phyloP scores from a whole-genome alignment of 2,329 filamentous ascomycete species.

The Hymenoscyphus linearis region DNA sequence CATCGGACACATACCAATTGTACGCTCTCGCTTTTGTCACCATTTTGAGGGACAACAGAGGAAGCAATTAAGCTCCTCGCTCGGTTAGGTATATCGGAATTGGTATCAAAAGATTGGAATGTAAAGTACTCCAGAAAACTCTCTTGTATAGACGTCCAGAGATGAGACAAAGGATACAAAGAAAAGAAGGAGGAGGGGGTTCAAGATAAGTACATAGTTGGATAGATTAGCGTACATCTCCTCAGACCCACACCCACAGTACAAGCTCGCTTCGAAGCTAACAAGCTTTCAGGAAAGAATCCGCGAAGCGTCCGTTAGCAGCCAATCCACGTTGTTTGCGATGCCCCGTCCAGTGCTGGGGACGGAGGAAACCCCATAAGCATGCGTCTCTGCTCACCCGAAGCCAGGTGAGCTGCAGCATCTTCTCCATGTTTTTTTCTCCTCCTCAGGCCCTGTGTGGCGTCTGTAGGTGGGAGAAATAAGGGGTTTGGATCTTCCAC shows the following conservation, averaged over 20 bases:
- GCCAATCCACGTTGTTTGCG: background rate
- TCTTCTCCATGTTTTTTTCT: background rate
- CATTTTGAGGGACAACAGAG: slow-evolving; percentile 6
- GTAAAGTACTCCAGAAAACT: background rate
- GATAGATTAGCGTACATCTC: background rate
- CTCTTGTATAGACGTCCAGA: background rate
- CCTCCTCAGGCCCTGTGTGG: background rate
- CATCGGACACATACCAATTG: slow-evolving; percentile 8
- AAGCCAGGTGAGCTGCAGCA: background rate
- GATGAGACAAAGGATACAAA: background rate
- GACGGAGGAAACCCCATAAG: background rate
- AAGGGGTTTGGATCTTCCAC: background rate
- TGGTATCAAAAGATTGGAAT: background rate
- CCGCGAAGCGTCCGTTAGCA: background rate
- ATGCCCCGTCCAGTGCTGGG: background rate
- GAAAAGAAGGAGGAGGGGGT: background rate
- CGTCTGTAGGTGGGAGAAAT: slow-evolving; percentile 2
- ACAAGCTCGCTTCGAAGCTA: background rate
- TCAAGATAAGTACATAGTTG: slow-evolving; percentile 1
- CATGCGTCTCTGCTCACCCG: background rate
- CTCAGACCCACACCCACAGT: background rate
- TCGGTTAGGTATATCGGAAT: background rate
- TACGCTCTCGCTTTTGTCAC: slow-evolving; percentile 8
- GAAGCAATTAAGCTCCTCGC: slow-evolving; percentile 3
- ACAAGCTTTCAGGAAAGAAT: slow-evolving; percentile 1